These are phyloP conservation scores for Acacia confusa DNA, from an alignment of 306 rosid species.

Conservation along the genomic window DNA sequence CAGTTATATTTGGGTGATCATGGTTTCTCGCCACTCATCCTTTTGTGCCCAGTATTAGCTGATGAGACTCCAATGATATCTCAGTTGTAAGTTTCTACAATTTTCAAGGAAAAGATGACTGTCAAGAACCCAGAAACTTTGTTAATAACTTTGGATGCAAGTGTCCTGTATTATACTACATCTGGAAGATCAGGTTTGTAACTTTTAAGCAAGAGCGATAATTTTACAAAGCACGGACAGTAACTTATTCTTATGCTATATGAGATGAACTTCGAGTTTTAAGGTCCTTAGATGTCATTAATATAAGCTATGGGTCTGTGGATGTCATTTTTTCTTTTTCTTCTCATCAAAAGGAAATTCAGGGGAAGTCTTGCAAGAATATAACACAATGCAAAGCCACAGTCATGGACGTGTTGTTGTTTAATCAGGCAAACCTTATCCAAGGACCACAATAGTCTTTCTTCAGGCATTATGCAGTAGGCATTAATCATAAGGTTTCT, in stretches of 20 bases:
- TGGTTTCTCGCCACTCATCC: background rate
- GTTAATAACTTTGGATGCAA: too few relatives aligned
- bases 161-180: too few relatives aligned
- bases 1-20: too few relatives aligned
- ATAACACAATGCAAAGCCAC: background rate
- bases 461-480: background rate
- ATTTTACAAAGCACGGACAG: background rate
- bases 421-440: background rate
- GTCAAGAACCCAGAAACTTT: background rate
- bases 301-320: background rate
- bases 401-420: background rate
- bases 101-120: background rate
- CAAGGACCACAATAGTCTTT: background rate
- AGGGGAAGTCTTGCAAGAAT: background rate
- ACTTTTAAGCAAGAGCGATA: background rate
- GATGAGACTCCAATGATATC: background rate
- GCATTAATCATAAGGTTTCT: background rate
- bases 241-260: background rate
- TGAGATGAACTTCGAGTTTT: background rate
- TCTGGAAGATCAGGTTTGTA: too few relatives aligned
- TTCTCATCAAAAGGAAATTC: background rate
- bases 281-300: background rate
- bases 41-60: background rate
- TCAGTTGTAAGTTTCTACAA: background rate
- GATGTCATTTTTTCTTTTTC: background rate